Evolutionary conservation across 228 moss, liverwort and hornwort genomes (phyloP), one percentile per base, ranked within the genome.

Genomic region (Sphagnum fallax): DNA sequence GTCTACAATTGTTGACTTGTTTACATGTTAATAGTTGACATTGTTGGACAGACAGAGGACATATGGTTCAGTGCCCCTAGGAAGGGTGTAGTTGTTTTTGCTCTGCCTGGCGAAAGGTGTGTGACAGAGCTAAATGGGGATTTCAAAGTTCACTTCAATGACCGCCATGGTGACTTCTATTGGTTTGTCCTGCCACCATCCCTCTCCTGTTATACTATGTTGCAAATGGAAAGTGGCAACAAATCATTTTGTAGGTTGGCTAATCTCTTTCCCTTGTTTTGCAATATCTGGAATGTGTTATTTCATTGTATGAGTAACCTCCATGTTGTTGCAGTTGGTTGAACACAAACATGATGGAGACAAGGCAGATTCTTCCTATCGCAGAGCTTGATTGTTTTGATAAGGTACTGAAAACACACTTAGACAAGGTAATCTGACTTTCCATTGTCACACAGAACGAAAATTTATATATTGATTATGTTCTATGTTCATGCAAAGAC

Each of bases 331-430:
- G 86, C 89, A 98, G 98, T 79, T 98, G 98, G 98, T 78, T 98
- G 77, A 98, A 98, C 79, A 98, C 94, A 69, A 98, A 94, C 64
- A 92, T 98, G 98, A 94, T 98, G 92, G 98, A 94, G 72, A 87
- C 90, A 0, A 87, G 98, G 76, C 84, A 92, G 75, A 74, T 98
- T 70, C 82, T 98, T 72, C 83, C 81, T 57, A 86, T 77, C 16
- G 81, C 90, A 48, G 94, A 98, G 69, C 94, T 98, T 49, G 98
- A 98, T 81, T 94, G 94, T 10, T 98, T 90, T 81, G 98, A 98
- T 65, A 98, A 94, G 98, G 98, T 98, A 69, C 49, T 13, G 18
- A 58, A 32, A 32, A 32, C 32, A 32, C 1, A 32, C 32, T 1
- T 32, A 32, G 1, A 32, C 32, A 32, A 32, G 32, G 32, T 1